phyloP scores from a whole-genome alignment of 352 stramenopile species.

The Saprolegnia diclina region DNA sequence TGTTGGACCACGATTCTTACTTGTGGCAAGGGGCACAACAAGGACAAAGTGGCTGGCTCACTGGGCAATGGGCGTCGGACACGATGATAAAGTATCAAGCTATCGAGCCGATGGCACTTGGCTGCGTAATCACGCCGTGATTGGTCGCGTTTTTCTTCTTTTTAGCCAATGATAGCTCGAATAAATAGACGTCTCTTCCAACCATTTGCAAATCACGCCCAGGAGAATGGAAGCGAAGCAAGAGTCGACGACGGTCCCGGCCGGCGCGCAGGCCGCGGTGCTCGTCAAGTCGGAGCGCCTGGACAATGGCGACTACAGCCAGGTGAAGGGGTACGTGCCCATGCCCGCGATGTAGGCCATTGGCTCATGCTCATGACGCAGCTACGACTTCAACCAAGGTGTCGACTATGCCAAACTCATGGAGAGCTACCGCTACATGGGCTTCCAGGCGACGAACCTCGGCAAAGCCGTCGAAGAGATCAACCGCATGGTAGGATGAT shows the following conservation, averaged over 20 bases:
- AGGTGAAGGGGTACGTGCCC: constrained; percentile 23
- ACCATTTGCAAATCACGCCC: constrained; percentile 12
- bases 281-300: constrained; percentile 72
- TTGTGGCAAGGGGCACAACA: too few species aligned
- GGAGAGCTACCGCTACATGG: constrained; percentile 77
- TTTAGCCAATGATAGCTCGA: constrained; percentile 22
- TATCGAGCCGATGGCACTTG: too few species aligned
- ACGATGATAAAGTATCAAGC: too few species aligned
- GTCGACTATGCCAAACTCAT: constrained; percentile 84
- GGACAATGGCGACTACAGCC: constrained; percentile 32
- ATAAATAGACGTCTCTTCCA: constrained; percentile 11
- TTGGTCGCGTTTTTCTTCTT: constrained; percentile 2
- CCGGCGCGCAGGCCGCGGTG: constrained; percentile 63
- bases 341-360: neutral
- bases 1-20: too few species aligned
- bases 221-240: neutral
- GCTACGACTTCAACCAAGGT: constrained; percentile 89
- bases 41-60: too few species aligned
- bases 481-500: constrained; percentile 89
- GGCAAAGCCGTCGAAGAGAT: constrained; percentile 97
- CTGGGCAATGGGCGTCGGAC: too few species aligned
- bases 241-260: constrained; percentile 29
- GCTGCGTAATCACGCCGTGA: neutral
- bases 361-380: constrained; percentile 20
- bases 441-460: constrained; percentile 96